Percentiles rank a stretch among this genome's conserved stretches.
These are phyloP conservation scores for Gentiana dahurica DNA, from an alignment of 257 asterid genomes.

Conservation along the genomic window DNA sequence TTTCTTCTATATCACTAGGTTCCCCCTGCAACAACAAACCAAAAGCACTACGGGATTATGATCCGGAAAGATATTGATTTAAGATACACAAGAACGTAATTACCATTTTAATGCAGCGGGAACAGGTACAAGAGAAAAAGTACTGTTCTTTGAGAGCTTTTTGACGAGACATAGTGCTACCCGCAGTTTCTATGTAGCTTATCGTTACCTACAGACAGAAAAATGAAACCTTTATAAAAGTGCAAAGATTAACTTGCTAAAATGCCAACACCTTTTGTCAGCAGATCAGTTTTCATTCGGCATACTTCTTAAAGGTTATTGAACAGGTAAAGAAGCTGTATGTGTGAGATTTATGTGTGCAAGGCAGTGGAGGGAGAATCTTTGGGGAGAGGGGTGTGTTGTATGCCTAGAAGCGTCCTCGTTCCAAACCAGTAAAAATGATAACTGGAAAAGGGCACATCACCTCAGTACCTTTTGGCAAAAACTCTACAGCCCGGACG, in stretches of 20 bases:
- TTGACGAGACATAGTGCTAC: slow-evolving; percentile 83
- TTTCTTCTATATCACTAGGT: slow-evolving; percentile 70
- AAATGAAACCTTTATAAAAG: background rate
- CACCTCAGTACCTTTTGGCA: slow-evolving; percentile 92
- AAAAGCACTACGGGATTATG: slow-evolving; percentile 4
- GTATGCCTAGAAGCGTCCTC: no score
- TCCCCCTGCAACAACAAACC: slow-evolving; percentile 44
- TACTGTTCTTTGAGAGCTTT: slow-evolving; percentile 88
- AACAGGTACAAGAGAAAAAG: slow-evolving; percentile 71
- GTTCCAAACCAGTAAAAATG: no score
- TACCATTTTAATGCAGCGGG: slow-evolving; percentile 76
- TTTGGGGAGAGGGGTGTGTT: no score
- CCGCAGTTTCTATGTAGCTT: slow-evolving; percentile 91
- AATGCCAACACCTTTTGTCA: background rate
- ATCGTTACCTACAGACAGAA: slow-evolving; percentile 47
- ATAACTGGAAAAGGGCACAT: slow-evolving; percentile 5
- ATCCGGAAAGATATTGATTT: slow-evolving; percentile 2
- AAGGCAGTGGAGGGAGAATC: no score
- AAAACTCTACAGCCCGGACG: slow-evolving; percentile 61
- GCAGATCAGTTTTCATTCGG: background rate
- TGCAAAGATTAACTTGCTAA: background rate
- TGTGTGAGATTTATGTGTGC: background rate
- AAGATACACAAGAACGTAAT: background rate
- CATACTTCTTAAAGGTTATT: background rate
- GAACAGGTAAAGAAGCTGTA: background rate